A percentile compares a stretch with the other conserved stretches of the same genome.
Evolutionary conservation across 768 basidiomycete genomes (phyloP).

Genomic region (Trametes gibbosa): DNA sequence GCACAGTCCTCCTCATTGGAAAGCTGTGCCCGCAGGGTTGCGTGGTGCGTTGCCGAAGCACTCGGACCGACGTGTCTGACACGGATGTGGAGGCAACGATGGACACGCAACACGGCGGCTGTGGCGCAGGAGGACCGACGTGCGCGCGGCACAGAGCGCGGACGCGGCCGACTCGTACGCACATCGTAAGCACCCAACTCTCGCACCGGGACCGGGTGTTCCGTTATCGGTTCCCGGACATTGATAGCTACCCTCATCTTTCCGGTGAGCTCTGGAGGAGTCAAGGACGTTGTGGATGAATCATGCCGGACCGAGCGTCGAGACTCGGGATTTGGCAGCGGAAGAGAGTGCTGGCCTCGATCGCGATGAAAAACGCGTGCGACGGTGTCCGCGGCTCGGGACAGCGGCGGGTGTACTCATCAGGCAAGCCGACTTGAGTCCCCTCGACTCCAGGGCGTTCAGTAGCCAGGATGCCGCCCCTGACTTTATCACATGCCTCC

Average conservation of each 20-base stretch:
- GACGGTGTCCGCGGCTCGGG: neutral
- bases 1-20: neutral
- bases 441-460: neutral
- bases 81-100: neutral
- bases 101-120: too few relatives aligned
- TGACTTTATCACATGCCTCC: neutral
- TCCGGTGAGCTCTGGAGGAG: neutral
- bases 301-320: neutral
- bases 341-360: neutral
- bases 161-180: too few relatives aligned
- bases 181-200: too few relatives aligned
- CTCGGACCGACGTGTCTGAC: neutral
- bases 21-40: neutral
- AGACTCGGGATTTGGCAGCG: neutral
- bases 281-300: neutral
- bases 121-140: too few relatives aligned
- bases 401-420: neutral
- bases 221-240: neutral
- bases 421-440: neutral
- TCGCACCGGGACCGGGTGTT: neutral
- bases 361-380: too few relatives aligned
- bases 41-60: neutral
- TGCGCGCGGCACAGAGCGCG: too few relatives aligned
- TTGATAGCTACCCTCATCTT: too few relatives aligned
- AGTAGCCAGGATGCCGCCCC: neutral